These are phyloP conservation scores for Diaporthe sp. DNA, from an alignment of 2,329 filamentous ascomycete genomes.

Conservation along the genomic window DNA sequence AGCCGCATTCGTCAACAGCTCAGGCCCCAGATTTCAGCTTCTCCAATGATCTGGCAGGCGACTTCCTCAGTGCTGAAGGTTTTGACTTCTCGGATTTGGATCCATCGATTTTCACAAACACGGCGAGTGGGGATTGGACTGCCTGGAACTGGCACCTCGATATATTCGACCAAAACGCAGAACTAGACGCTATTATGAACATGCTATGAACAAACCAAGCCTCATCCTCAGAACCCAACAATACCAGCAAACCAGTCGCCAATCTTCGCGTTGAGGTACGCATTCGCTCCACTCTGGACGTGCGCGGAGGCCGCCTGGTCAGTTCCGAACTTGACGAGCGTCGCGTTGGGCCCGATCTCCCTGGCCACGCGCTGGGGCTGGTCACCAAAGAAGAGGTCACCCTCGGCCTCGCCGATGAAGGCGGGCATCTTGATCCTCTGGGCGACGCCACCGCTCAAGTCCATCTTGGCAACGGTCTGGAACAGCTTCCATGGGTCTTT, in stretches of 20 bases:
- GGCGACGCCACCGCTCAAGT: not conserved
- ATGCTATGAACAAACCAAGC: not conserved
- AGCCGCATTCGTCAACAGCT: not conserved
- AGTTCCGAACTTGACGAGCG: not conserved
- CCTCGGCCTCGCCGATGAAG: slow-evolving; percentile 10
- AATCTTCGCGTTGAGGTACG: not conserved
- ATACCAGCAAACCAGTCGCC: not conserved
- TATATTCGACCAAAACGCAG: not conserved
- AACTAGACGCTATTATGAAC: not conserved
- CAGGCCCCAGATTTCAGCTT: not conserved
- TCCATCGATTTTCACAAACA: not conserved
- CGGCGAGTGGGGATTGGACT: not conserved
- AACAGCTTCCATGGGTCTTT: not conserved
- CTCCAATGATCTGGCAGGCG: not conserved
- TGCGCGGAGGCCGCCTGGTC: slow-evolving; percentile 10
- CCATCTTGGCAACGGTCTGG: not conserved
- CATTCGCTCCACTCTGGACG: not conserved
- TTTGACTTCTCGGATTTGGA: not conserved
- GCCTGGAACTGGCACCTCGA: not conserved
- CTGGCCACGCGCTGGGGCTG: slow-evolving; percentile 21
- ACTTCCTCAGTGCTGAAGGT: not conserved
- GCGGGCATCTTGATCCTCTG: slow-evolving; percentile 21
- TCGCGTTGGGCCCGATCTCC: slow-evolving; percentile 15
- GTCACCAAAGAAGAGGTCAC: slow-evolving; percentile 12
- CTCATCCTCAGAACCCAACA: not conserved